Conservation (phyloP, 2,329 filamentous ascomycete species). For the Chlorencoelia australis region DNA sequence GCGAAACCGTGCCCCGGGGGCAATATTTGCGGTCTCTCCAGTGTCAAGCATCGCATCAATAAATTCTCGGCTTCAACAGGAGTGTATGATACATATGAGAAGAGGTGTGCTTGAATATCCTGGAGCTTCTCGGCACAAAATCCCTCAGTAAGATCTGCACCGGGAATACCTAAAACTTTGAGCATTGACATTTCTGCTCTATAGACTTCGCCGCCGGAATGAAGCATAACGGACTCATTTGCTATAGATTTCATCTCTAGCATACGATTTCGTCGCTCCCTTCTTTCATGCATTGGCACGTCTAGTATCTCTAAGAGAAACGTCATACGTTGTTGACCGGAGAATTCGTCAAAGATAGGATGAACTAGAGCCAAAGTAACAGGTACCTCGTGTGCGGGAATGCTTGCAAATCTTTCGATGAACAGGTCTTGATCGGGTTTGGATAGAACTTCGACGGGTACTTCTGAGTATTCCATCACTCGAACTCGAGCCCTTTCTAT, state of each 20-base stretch:
- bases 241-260: neutral
- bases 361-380: neutral
- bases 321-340: neutral
- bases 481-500: too few relatives aligned
- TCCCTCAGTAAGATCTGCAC: neutral
- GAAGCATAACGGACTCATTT: neutral
- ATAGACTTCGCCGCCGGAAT: neutral
- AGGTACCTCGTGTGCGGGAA: neutral
- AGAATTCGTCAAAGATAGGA: neutral
- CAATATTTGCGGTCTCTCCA: neutral
- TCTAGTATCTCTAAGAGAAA: conserved; percentile 1
- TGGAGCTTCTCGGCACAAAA: neutral
- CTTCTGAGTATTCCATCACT: neutral
- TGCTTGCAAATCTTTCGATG: neutral
- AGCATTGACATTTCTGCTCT: neutral
- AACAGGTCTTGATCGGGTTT: neutral
- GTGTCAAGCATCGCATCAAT: neutral
- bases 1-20: too few relatives aligned
- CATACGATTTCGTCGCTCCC: neutral
- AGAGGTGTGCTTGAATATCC: neutral
- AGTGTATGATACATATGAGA: neutral
- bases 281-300: neutral
- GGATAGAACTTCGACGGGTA: neutral
- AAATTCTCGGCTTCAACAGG: neutral
- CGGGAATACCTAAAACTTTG: neutral